Evolutionary conservation across 768 basidiomycete species (phyloP).

Genomic region (Cystofilobasidium ferigula): DNA sequence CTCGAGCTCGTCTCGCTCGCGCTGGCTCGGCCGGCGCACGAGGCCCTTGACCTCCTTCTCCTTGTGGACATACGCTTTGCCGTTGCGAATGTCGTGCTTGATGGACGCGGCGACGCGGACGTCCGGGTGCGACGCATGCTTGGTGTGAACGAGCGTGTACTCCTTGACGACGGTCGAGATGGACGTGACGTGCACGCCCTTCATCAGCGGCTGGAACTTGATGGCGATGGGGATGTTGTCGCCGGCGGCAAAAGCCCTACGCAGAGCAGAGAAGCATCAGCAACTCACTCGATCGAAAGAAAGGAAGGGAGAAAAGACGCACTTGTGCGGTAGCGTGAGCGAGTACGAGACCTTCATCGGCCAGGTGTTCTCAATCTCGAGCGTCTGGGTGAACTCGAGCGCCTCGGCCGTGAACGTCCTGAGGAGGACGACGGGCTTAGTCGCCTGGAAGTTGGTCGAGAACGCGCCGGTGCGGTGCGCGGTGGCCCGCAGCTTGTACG

Average conservation of each 20-base stretch:
- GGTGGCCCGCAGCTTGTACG: conserved; percentile 81
- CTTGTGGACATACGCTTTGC: conserved; percentile 43
- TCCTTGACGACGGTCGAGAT: conserved; percentile 65
- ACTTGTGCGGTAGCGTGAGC: conserved; percentile 37
- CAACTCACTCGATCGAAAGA: neutral
- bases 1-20: conserved; percentile 3
- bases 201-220: conserved; percentile 75
- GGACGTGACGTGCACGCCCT: conserved; percentile 63
- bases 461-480: conserved; percentile 63
- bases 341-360: conserved; percentile 55
- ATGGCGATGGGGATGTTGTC: conserved; percentile 68
- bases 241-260: conserved; percentile 71
- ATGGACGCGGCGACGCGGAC: conserved; percentile 51
- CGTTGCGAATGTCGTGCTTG: conserved; percentile 59
- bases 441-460: conserved; percentile 54
- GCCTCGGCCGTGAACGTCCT: conserved; percentile 69
- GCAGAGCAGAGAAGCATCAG: neutral
- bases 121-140: conserved; percentile 53
- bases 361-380: conserved; percentile 92
- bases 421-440: conserved; percentile 53
- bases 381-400: conserved; percentile 87
- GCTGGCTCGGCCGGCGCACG: conserved; percentile 12
- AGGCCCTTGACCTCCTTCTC: conserved; percentile 10
- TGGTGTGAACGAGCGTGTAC: conserved; percentile 51
- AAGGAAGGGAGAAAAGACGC: conserved; percentile 50